These are phyloP conservation scores for Coemansia pectinata DNA, from an alignment of 192 early-diverging fungal species.

Conservation along the genomic window DNA sequence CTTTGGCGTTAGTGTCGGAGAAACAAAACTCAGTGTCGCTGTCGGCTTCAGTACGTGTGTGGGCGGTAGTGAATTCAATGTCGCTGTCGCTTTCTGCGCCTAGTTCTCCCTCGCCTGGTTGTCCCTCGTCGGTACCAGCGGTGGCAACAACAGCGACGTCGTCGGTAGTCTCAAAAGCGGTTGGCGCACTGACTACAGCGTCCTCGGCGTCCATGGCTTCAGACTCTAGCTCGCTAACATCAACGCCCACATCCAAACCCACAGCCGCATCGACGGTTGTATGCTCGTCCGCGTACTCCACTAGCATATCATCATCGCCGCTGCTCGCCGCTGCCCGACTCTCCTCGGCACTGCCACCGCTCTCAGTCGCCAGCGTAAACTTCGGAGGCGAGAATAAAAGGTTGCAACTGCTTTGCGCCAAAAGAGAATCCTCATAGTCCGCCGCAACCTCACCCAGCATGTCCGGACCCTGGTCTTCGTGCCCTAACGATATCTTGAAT, in stretches of 20 bases:
- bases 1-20: not conserved
- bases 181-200: not conserved
- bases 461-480: not conserved
- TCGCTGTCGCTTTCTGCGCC: conserved; percentile 16
- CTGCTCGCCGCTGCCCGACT: not conserved
- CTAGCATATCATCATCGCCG: not conserved
- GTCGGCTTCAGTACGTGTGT: conserved; percentile 1
- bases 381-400: conserved; percentile 13
- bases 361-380: not conserved
- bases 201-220: not conserved
- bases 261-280: not conserved
- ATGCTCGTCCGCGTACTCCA: not conserved
- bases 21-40: not conserved
- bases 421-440: not conserved
- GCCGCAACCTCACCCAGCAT: not conserved
- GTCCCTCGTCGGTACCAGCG: not conserved
- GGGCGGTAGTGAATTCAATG: conserved; percentile 12
- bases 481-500: conserved; percentile 7
- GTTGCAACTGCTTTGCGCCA: not conserved
- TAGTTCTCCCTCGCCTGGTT: not conserved
- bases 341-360: not conserved
- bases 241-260: too few species aligned
- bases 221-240: not conserved
- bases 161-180: not conserved
- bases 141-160: not conserved